Base-by-base conservation (phyloP, 306 rosid genomes). In the Hylodesmum podocarpum region DNA sequence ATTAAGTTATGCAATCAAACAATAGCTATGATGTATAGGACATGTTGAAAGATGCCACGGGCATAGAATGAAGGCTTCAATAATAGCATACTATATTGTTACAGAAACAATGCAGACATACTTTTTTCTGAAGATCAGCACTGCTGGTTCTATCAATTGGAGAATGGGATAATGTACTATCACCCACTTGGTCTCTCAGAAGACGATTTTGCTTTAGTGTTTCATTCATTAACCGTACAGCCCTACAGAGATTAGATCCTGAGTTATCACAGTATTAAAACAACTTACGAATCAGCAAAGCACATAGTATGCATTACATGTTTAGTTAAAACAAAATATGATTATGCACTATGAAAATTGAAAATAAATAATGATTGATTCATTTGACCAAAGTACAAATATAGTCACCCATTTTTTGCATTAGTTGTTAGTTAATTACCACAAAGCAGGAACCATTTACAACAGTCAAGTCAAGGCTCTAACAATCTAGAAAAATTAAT, bases 151-250 rank as follows among this genome's bases (percentile, higher is more conserved):
- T 44, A 62, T 84, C 75, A 82, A 69, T 86, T 80, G 90, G 75
- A 81, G 90, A 80, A 69, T 81, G 84, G 73, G 86, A 58, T 74
- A 84, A 75, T 13, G 95, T 80, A 72, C 86, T 78, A 66, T 83
- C 91, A 58, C 83, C 91, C 36, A 84, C 91, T 36, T 69, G 90
- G 75, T 81, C 95, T 76, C 93, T 88, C 84, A 82, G 68, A 44
- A 78, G 89, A 76, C 92, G 93, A 75, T 90, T 86, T 87, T 95
- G 98, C 93, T 92, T 95, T 85, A 95, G 73, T 61, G 93, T 90
- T 74, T 95, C 97, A 87, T 85, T 95, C 99, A 95, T 95, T 21
- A 97, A 97, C 22, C 96, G 89, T 49, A 95, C 97, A 88, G 97
- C 97, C 97, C 99, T 95, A 78, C 75, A 33, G 69, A 53, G 73